These are phyloP conservation scores for Teratosphaeria nubilosa DNA, from an alignment of 2,329 filamentous ascomycete species.

Conservation along the genomic window DNA sequence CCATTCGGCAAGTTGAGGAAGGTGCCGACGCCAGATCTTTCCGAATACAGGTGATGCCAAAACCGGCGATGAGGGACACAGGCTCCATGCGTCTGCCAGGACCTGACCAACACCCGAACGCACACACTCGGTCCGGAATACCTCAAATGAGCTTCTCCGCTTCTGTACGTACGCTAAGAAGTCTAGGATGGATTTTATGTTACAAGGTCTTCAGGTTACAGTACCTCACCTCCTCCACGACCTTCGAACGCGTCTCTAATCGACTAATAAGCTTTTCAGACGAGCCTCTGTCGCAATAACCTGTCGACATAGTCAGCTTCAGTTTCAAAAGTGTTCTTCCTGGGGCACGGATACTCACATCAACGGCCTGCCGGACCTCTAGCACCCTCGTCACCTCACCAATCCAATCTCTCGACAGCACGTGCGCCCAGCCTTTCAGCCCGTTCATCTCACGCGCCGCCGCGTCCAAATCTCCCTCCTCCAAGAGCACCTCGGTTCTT, in stretches of 20 bases:
- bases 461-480: constrained; percentile 85
- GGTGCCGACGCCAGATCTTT: too few relatives aligned
- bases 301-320: constrained; percentile 32
- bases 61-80: not conserved
- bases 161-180: not conserved
- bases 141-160: not conserved
- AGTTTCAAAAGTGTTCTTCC: not conserved
- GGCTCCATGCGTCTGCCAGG: not conserved
- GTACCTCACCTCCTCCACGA: not conserved
- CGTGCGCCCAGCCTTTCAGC: constrained; percentile 88
- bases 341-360: constrained; percentile 52
- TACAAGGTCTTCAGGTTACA: not conserved
- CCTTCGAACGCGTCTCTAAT: constrained; percentile 27
- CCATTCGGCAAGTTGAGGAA: not conserved
- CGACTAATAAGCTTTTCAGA: constrained; percentile 75
- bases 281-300: constrained; percentile 85
- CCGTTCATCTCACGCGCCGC: constrained; percentile 94
- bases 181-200: not conserved
- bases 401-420: constrained; percentile 88
- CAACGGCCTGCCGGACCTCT: constrained; percentile 90
- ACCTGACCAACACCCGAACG: not conserved
- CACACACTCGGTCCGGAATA: not conserved
- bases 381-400: constrained; percentile 81
- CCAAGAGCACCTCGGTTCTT: constrained; percentile 77
- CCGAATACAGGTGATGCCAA: not conserved